A percentile compares a stretch with the other conserved stretches of the same genome.
Conservation (phyloP, 371 early-diverging fungal genomes). For the Choanephora cucurbitarum region DNA sequence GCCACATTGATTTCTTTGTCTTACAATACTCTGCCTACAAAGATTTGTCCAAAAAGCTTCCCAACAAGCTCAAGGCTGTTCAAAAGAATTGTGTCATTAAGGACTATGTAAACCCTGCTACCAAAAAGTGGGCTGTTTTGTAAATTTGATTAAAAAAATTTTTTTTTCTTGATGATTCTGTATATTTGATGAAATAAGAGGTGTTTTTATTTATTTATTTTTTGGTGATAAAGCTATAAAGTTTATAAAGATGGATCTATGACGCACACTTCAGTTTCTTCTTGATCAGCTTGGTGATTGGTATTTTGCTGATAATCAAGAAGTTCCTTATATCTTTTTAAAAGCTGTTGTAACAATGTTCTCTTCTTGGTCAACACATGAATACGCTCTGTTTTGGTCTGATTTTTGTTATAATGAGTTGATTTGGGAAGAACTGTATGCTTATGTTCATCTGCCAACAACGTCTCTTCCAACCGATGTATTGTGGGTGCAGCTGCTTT, state of each 20-base stretch:
- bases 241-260: no score
- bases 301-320: no score
- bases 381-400: not conserved
- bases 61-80: slow-evolving; percentile 13
- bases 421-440: not conserved
- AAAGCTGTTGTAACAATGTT: no score
- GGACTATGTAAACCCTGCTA: slow-evolving; percentile 19
- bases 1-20: slow-evolving; percentile 51
- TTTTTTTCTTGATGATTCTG: no score
- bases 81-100: slow-evolving; percentile 10
- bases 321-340: no score
- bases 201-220: no score
- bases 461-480: not conserved
- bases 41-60: slow-evolving; percentile 11
- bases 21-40: slow-evolving; percentile 17
- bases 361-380: no score
- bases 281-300: no score
- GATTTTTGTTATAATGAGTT: not conserved
- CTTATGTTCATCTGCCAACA: not conserved
- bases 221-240: no score
- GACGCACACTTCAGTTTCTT: no score
- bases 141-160: not conserved
- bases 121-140: slow-evolving; percentile 26
- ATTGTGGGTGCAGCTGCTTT: not conserved
- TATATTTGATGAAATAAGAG: no score